Evolutionary conservation across 495 filamentous ascomycete genomes (phyloP).

Genomic region (Aspergillus cavernicola): DNA sequence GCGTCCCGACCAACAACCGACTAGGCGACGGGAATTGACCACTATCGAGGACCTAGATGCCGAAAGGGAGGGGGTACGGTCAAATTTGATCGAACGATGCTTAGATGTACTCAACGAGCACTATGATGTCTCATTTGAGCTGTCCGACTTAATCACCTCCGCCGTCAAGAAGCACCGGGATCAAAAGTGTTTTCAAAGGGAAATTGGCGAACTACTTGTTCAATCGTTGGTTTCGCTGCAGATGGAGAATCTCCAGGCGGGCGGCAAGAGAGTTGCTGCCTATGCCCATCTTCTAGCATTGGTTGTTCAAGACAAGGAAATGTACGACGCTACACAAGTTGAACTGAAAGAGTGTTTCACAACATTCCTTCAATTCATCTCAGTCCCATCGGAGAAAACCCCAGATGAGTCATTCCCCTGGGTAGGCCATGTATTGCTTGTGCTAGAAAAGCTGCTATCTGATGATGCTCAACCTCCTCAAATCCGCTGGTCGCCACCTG

Average conservation of each 20-base stretch:
- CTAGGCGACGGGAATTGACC: constrained; percentile 35
- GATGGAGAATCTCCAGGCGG: constrained; percentile 62
- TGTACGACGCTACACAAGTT: constrained; percentile 72
- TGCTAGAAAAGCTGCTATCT: constrained; percentile 83
- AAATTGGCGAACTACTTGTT: constrained; percentile 78
- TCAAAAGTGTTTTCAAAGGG: constrained; percentile 59
- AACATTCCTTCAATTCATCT: constrained; percentile 75
- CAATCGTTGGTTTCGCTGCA: constrained; percentile 83
- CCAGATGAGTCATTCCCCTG: constrained; percentile 78
- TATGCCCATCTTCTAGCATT: constrained; percentile 91
- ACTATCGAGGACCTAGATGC: constrained; percentile 82
- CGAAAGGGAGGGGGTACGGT: constrained; percentile 66
- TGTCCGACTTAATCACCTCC: constrained; percentile 78
- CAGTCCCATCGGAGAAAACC: constrained; percentile 58
- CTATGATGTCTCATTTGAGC: constrained; percentile 83
- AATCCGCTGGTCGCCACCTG: constrained; percentile 67
- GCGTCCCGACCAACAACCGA: constrained; percentile 17
- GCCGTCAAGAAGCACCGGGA: constrained; percentile 67
- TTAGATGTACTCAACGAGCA: constrained; percentile 87
- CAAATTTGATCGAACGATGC: constrained; percentile 80
- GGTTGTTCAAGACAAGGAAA: constrained; percentile 74
- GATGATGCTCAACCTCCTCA: constrained; percentile 79
- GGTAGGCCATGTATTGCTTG: constrained; percentile 85
- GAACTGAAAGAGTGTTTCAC: constrained; percentile 76
- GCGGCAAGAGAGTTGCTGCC: constrained; percentile 82